phyloP scores from a whole-genome alignment of 176 grass and related monocot species.

The Phyllostachys edulis region DNA sequence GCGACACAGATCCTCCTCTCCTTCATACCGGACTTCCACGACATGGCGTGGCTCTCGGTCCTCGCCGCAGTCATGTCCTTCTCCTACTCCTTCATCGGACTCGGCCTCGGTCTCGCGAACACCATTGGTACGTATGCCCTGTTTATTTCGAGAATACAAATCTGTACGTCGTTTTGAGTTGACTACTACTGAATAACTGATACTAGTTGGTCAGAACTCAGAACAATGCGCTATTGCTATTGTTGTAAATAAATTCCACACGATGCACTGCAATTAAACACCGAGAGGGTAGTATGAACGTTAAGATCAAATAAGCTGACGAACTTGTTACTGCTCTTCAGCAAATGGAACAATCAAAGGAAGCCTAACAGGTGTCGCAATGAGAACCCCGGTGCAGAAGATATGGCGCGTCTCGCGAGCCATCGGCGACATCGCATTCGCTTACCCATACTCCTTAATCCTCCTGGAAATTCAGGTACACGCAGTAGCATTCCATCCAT shows the following conservation, averaged over 20 bases:
- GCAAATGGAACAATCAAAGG: conserved; percentile 69
- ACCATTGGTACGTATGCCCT: conserved; percentile 46
- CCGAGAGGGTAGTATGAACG: not conserved
- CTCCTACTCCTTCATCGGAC: conserved; percentile 67
- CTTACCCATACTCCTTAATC: conserved; percentile 64
- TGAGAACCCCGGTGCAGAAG: conserved; percentile 43
- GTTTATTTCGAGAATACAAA: not conserved
- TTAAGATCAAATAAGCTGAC: not conserved
- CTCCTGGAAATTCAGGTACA: conserved; percentile 72
- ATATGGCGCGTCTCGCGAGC: conserved; percentile 67
- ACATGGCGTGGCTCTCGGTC: conserved; percentile 86
- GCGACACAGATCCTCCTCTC: conserved; percentile 61
- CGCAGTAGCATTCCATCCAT: not conserved
- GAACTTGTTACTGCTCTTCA: conserved; percentile 10
- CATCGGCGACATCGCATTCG: conserved; percentile 63
- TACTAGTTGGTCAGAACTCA: too few relatives aligned
- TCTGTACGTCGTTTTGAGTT: not conserved
- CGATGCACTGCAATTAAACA: not conserved
- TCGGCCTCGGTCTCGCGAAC: conserved; percentile 55
- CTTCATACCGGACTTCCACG: conserved; percentile 67
- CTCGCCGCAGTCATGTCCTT: conserved; percentile 75
- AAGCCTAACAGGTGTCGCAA: conserved; percentile 46
- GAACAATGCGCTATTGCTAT: too few relatives aligned
- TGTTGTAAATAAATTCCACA: too few relatives aligned
- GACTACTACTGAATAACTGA: not conserved